Conservation (phyloP, 805 yeast genomes). For the Barnettozyma wickerhamii region DNA sequence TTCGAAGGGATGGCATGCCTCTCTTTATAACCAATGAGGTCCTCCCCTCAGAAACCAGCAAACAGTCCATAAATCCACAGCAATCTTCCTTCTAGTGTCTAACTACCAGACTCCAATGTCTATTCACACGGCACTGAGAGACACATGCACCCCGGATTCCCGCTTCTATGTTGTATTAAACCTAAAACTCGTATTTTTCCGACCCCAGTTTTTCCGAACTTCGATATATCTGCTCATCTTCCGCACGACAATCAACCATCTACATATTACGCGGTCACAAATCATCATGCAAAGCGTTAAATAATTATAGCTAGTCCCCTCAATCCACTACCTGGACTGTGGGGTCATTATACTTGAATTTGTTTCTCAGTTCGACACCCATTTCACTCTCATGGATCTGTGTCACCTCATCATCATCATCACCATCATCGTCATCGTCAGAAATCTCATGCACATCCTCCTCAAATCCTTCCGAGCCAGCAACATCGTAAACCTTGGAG, state of each 20-base stretch:
- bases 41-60: no score
- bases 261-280: neutral
- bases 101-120: no score
- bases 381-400: neutral
- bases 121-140: no score
- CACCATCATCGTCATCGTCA: neutral
- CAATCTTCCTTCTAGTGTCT: no score
- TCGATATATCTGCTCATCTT: neutral
- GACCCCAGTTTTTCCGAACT: neutral
- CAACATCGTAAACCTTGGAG: neutral
- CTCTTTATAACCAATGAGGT: no score
- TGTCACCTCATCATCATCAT: neutral
- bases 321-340: neutral
- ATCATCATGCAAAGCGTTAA: neutral
- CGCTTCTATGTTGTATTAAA: no score
- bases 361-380: neutral
- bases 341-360: neutral
- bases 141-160: no score
- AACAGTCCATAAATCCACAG: no score
- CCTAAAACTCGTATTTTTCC: no score
- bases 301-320: neutral
- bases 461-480: neutral
- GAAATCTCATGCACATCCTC: neutral
- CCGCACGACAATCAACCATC: no score
- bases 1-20: no score